Percentiles rank a stretch among this genome's conserved stretches.
These are phyloP conservation scores for Eragrostis curvula DNA, from an alignment of 176 grass and related monocot species.

Conservation along the genomic window DNA sequence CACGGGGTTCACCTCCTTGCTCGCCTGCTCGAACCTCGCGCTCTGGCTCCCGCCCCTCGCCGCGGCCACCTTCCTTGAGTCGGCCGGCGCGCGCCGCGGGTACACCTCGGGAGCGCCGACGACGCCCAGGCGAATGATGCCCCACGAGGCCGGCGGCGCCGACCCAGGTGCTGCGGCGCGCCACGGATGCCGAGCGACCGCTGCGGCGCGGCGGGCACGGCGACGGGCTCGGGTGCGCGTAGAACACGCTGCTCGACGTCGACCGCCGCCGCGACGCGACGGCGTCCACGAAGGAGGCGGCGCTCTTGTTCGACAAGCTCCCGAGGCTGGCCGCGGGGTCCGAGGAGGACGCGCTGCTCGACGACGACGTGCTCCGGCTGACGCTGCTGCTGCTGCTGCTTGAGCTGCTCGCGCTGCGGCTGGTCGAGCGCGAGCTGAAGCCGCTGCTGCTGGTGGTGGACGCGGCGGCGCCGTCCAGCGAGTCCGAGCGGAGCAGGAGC, in stretches of 20 bases:
- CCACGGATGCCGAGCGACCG: not conserved
- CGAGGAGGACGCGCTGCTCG: conserved; percentile 38
- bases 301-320: not conserved
- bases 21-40: conserved; percentile 6
- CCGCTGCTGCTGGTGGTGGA: conserved; percentile 15
- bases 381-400: conserved; percentile 46
- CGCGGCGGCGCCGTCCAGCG: conserved; percentile 19
- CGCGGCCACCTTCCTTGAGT: not conserved
- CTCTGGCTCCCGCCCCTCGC: conserved; percentile 20
- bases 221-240: conserved; percentile 58
- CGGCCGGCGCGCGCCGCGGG: not conserved
- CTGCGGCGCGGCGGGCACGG: conserved; percentile 22
- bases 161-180: conserved; percentile 43
- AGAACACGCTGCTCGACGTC: conserved; percentile 43
- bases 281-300: not conserved
- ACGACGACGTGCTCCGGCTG: conserved; percentile 46
- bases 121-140: conserved; percentile 56
- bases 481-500: conserved; percentile 43
- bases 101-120: conserved; percentile 57
- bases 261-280: not conserved
- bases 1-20: not conserved
- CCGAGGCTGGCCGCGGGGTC: not conserved
- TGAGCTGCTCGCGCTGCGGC: conserved; percentile 38
- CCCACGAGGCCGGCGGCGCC: conserved; percentile 42
- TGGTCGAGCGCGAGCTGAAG: conserved; percentile 43